phyloP scores from a whole-genome alignment of 2,329 filamentous ascomycete genomes.

The Colletotrichum melonis region DNA sequence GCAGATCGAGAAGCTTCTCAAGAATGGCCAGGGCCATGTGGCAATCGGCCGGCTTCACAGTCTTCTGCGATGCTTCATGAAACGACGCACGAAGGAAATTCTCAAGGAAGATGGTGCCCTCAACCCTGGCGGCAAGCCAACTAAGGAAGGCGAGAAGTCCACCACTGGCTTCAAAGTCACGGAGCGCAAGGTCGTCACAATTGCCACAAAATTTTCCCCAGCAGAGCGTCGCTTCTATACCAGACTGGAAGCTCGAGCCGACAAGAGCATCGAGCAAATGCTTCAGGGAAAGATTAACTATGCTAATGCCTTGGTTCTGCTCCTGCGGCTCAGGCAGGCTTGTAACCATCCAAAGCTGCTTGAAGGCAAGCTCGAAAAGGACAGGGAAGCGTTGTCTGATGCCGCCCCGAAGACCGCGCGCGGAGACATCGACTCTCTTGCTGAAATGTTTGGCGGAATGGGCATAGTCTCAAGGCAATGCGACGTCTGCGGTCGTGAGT shows the following conservation, averaged over 20 bases:
- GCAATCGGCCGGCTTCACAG: conserved; percentile 89
- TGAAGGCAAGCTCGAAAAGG: conserved; percentile 84
- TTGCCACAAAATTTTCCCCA: conserved; percentile 81
- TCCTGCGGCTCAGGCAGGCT: conserved; percentile 90
- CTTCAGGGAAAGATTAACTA: conserved; percentile 89
- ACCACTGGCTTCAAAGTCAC: conserved; percentile 88
- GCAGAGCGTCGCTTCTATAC: conserved; percentile 90
- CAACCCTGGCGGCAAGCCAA: conserved; percentile 77
- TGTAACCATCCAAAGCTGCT: conserved; percentile 95
- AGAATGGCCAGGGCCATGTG: conserved; percentile 87
- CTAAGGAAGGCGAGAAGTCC: conserved; percentile 54
- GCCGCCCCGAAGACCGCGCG: conserved; percentile 62
- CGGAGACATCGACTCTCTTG: conserved; percentile 82
- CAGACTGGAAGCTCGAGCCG: conserved; percentile 83
- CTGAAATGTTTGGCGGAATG: conserved; percentile 87
- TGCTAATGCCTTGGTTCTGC: conserved; percentile 89
- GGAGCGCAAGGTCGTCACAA: conserved; percentile 85
- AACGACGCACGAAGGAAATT: conserved; percentile 98
- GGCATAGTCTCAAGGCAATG: conserved; percentile 83
- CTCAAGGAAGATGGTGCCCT: conserved; percentile 87
- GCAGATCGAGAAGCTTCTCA: conserved; percentile 90
- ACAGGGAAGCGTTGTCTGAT: conserved; percentile 82
- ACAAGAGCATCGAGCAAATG: conserved; percentile 89
- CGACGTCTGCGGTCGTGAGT: conserved; percentile 81
- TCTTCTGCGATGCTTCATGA: conserved; percentile 94